Evolutionary conservation across 768 basidiomycete species (phyloP).

Genomic region (Rhizopogon salebrosus): DNA sequence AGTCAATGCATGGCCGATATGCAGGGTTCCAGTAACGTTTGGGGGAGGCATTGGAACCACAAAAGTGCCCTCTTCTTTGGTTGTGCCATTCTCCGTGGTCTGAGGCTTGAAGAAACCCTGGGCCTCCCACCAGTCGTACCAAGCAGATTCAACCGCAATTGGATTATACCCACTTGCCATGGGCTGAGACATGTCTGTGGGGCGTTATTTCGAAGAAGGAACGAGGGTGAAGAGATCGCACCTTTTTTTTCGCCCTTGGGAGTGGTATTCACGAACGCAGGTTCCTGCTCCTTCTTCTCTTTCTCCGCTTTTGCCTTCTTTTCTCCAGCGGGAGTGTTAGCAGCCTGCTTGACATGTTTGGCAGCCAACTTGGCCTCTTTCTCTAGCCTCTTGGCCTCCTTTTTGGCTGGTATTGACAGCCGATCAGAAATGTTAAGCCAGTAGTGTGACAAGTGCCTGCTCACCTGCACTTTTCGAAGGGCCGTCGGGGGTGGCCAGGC

Average conservation of each 20-base stretch:
- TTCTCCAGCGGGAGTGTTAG: conserved; percentile 38
- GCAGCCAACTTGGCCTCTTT: conserved; percentile 77
- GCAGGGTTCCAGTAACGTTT: conserved; percentile 92
- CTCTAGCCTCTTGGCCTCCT: conserved; percentile 77
- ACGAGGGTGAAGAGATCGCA: conserved; percentile 22
- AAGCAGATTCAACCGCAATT: conserved; percentile 87
- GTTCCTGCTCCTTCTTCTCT: conserved; percentile 64
- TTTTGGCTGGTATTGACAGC: conserved; percentile 52
- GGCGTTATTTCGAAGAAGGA: conserved; percentile 1
- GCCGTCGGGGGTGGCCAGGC: conserved; percentile 2
- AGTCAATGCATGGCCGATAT: conserved; percentile 93
- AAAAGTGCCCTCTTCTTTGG: conserved; percentile 65
- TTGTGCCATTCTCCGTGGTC: conserved; percentile 48
- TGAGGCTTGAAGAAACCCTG: conserved; percentile 88
- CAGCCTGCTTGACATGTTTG: conserved; percentile 42
- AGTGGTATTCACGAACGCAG: conserved; percentile 82
- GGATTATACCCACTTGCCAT: conserved; percentile 97
- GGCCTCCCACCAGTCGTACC: conserved; percentile 97
- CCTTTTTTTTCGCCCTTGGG: conserved; percentile 94
- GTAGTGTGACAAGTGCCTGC: conserved; percentile 5
- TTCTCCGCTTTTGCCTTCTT: conserved; percentile 78
- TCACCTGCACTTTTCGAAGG: conserved; percentile 38
- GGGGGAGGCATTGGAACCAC: conserved; percentile 91
- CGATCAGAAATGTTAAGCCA: not conserved
- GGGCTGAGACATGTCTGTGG: conserved; percentile 72